phyloP scores from a whole-genome alignment of 2,329 filamentous ascomycete genomes.

The Alternaria hordeiaustralica region DNA sequence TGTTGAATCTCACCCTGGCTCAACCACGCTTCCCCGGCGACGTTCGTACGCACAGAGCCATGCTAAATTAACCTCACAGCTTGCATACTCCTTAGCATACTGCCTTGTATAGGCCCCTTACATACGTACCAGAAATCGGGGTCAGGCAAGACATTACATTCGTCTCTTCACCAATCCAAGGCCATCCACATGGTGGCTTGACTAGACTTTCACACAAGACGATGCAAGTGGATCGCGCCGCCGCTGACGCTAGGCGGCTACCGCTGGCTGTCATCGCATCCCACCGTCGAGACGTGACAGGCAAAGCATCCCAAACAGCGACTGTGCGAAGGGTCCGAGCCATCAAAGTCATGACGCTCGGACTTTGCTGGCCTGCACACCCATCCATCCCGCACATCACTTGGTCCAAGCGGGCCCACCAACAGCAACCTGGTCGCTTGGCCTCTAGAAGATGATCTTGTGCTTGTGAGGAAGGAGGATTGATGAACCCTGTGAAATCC shows the following conservation, averaged over 20 bases:
- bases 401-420: constrained; percentile 44
- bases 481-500: constrained; percentile 39
- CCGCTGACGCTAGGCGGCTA: constrained; percentile 38
- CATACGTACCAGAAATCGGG: constrained; percentile 13
- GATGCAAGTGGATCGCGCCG: constrained; percentile 21
- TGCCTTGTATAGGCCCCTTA: constrained; percentile 23
- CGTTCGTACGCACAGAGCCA: constrained; percentile 40
- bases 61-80: constrained; percentile 34
- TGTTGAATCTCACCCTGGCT: constrained; percentile 29
- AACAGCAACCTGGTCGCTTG: constrained; percentile 31
- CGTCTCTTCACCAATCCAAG: not conserved
- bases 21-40: constrained; percentile 34
- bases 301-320: constrained; percentile 26
- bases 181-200: constrained; percentile 7
- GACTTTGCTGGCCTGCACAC: constrained; percentile 34
- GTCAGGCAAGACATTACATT: constrained; percentile 10
- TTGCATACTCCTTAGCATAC: constrained; percentile 23
- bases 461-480: constrained; percentile 24
- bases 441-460: constrained; percentile 23
- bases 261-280: constrained; percentile 31
- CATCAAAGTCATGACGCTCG: constrained; percentile 29
- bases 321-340: constrained; percentile 21
- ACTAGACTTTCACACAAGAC: constrained; percentile 14
- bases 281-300: constrained; percentile 26
- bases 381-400: constrained; percentile 51